Base-by-base conservation (phyloP, 306 rosid genomes). In the Sesbania bispinosa region DNA sequence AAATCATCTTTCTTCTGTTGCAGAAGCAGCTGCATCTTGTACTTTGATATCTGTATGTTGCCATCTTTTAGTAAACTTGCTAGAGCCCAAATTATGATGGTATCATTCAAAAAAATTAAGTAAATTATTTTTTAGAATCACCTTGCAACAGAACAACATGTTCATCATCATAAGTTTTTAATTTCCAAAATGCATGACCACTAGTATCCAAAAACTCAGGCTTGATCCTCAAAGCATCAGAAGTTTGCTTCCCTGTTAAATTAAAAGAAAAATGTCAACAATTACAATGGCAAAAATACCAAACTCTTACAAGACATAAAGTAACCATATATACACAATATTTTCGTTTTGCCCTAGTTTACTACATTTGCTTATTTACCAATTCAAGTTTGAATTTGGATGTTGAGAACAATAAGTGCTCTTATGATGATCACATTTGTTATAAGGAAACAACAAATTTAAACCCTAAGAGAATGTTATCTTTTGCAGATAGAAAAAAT, bases 111-210 rank as follows among this genome's bases (percentile, higher is more conserved):
- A 63, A 65, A 46, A 48, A 3, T 13, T 19, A 69, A 63, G 29
- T 6, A 10, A 52, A 15, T 16, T 42, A 20, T 26, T 32, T 24
- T 55, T 24, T 30, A 75, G 36, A 70, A 45, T 45, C 71, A 83
- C 87, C 87, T 83, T 79, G 87, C 78, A 83, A 20, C 68, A 83
- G 26, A 41, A 75, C 36, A 20, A 58, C 45, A 60, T 13, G 1
- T 57, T 79, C 77, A 27, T 6, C 69, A 6, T 36, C 6, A 16
- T 59, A 75, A 55, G 77, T 59, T 42, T 14, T 38, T 0, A 83
- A 23, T 72, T 76, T 71, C 87, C 87, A 83, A 41, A 83, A 79
- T 11, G 30, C 41, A 15, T 57, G 55, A 14, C 83, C 81, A 50
- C 15, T 60, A 1, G 2, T n/a, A 41, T 79, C 87, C 59, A 51